Evolutionary conservation across 345 rosid species (phyloP), one percentile per base, ranked within the genome.

Genomic region (Cochlearia excelsa): DNA sequence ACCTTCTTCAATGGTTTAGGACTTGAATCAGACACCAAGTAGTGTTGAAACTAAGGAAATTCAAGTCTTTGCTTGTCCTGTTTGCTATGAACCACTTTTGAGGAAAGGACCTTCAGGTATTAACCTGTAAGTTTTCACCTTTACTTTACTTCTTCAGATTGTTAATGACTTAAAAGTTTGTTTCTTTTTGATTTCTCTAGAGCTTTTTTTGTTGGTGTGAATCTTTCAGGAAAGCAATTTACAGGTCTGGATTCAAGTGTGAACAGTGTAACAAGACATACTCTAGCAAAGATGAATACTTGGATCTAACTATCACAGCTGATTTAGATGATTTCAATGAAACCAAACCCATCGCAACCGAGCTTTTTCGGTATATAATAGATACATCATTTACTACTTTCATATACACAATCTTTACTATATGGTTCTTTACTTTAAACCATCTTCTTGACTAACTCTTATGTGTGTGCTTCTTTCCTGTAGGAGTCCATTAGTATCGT

Each of bases 401-500:
- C 9, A 1, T 26, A 48, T 35, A 3, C 69, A 38, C 9, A 9
- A 3, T 6, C 7, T 29, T 10, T 16, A 38, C 58, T 45, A 45
- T 48, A 45, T 31, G 7, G 33, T 29, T 16, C 23, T 16, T 16
- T 16, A 16, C 23, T 16, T 16, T 16, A 16, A 16, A 16, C 23
- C 31, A 30, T 34, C 9, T 45, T 10, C 37, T 59, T 59, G 6
- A 29, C 42, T 30, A 29, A 16, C n/a, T 49, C 43, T 8, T 16
- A 44, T 38, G 41, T 62, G 4, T 35, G 1, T 34, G 16, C 41
- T 2, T 55, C 1, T 38, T 38, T 3, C 40, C 26, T 54, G 34
- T 64, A 93, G 99, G 94, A 93, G 85, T 74, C 99, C 97, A 39
- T 58, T 93, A 46, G 94, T 93, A 47, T 93, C 97, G 23, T 93